Base-by-base conservation (phyloP, 2,329 filamentous ascomycete genomes). In the Botrytis deweyae region DNA sequence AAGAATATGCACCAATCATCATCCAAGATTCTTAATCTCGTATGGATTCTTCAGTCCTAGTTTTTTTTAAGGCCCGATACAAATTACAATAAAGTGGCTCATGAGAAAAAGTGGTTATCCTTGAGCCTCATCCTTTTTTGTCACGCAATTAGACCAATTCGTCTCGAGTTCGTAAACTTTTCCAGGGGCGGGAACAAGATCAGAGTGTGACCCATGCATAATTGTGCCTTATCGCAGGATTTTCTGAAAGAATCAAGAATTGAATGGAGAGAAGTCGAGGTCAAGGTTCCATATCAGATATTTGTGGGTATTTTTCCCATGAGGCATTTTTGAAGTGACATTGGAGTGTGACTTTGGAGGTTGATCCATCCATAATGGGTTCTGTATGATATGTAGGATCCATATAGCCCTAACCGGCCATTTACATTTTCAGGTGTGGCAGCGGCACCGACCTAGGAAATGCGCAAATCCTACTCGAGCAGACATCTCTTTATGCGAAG, bases 31-130 rank as follows among this genome's bases (percentile, higher is more conserved):
- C 33, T 40, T 55, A 55, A 67, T 55, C 33, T 67, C 25, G 36
- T n/a, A 42, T 40, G 33, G 33, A 12, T 55, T 55, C 49, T 29
- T 68, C 9, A 40, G 46, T 22, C 46, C 4, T 40, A 22, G 52
- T 58, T 55, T 67, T 68, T 12, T 58, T 68, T 58, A 55, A 68
- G 36, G 65, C 65, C 65, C 65, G 49, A 68, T 67, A 67, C 29
- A 62, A 52, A 55, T 55, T 16, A 55, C 22, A 68, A 42, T 55
- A 52, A 55, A 67, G 46, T 67, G 25, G 65, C 46, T 40, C 33
- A 40, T 38, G 44, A 38, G 36, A 40, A 58, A 68, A 58, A 40
- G 36, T 40, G 25, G 46, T 68, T 22, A 68, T 1, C 65, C 65
- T 58, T 68, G 65, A 68, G 65, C 49, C 65, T 40, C 65, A 58